Evolutionary conservation across 1,284 basidiomycete species (phyloP).

Genomic region (Amylostereum areolatum): DNA sequence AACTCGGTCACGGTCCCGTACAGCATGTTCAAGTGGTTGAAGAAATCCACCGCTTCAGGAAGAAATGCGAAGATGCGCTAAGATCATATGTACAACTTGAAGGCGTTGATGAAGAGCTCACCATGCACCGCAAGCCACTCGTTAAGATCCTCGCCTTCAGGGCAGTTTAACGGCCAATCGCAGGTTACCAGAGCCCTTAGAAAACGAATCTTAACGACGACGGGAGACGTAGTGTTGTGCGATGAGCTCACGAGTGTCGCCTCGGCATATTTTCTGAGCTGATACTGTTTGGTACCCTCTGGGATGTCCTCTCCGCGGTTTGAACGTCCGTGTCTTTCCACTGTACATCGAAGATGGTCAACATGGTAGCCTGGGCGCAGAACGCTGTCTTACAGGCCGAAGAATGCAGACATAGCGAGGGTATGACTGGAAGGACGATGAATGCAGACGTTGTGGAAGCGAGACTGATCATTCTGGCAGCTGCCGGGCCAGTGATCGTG

Average conservation of each 20-base stretch:
- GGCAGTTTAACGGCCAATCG: slow-evolving; percentile 86
- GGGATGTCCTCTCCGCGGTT: slow-evolving; percentile 93
- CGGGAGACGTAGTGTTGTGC: background rate
- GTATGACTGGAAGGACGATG: background rate
- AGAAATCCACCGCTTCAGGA: slow-evolving; percentile 85
- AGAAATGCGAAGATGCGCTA: background rate
- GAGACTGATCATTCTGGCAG: background rate
- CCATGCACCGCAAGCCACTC: slow-evolving; percentile 98
- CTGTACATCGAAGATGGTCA: slow-evolving; percentile 28
- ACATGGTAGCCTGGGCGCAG: background rate
- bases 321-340: slow-evolving; percentile 92
- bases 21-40: slow-evolving; percentile 94
- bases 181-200: slow-evolving; percentile 88
- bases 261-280: slow-evolving; percentile 95
- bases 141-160: slow-evolving; percentile 91
- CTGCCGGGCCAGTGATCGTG: background rate
- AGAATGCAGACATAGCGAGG: slow-evolving; percentile 71
- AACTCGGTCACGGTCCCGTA: slow-evolving; percentile 97
- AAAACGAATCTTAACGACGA: background rate
- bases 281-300: slow-evolving; percentile 95
- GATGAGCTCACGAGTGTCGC: slow-evolving; percentile 74
- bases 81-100: background rate
- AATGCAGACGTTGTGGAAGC: background rate
- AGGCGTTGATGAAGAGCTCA: slow-evolving; percentile 23
- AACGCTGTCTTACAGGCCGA: slow-evolving; percentile 60